Base-by-base conservation (phyloP, 2,329 filamentous ascomycete species). In the Diaporthe sp. region DNA sequence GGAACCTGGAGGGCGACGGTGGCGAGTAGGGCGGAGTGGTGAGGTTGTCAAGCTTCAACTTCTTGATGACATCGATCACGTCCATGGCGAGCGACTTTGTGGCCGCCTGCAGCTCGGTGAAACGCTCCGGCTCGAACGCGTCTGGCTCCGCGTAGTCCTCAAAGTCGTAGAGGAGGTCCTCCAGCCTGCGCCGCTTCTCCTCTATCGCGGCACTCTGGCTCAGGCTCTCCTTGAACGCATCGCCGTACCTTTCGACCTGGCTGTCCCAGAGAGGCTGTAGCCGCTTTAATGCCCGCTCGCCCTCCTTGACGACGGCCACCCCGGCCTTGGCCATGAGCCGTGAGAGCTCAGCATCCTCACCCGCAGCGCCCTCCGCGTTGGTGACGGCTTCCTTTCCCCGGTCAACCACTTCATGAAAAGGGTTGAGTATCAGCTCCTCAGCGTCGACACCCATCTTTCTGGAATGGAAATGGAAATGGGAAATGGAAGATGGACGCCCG, bases 91-190 rank as follows among this genome's bases (percentile, higher is more conserved):
- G 82, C 0, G 82, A 75, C 72, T 84, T 85, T 2, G 84, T 83
- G 0, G 84, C 83, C 0, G 82, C 78, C 70, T 85, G 84, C 7
- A 86, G 76, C 25, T 83, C 81, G 1, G 79, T 73, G 70, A 84
- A 86, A 72, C 80, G 82, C 35, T 78, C 77, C 27, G 78, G 76
- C 13, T 84, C 82, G 71, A 85, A 86, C 6, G 82, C 79, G 59
- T 83, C 82, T 8, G 79, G 75, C 35, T 84, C 81, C 37, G 82
- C 82, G 72, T 82, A 85, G 78, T 86, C 85, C 53, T 86, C 85
- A 56, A 86, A 82, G 73, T 86, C 84, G 76, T 85, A 86, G 9
- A 86, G 80, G 4, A 85, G 78, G 70, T 85, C 83, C 63, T 74
- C 72, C 42, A 74, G 32, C 72, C 42, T 63, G 30, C 68, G 65